These are phyloP conservation scores for Colletotrichum spaethianum DNA, from an alignment of 2,329 filamentous ascomycete genomes.

Conservation along the genomic window DNA sequence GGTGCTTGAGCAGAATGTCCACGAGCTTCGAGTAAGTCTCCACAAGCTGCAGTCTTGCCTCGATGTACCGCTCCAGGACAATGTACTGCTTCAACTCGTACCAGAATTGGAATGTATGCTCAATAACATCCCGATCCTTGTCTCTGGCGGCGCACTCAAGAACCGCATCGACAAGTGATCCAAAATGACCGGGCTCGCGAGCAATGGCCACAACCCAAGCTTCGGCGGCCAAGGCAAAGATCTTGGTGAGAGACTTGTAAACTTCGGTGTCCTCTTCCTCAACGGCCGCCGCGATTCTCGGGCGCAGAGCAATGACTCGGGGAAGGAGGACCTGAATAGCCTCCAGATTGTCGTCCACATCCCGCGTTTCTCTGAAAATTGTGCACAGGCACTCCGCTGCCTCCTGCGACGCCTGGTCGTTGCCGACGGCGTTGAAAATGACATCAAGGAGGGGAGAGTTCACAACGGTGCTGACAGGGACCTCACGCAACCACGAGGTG, in stretches of 20 bases:
- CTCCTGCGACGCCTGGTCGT: constrained; percentile 85
- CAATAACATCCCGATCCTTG: constrained; percentile 90
- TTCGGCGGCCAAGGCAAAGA: constrained; percentile 94
- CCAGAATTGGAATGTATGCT: constrained; percentile 97
- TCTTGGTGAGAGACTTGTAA: constrained; percentile 89
- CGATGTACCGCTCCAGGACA: constrained; percentile 89
- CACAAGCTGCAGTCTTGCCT: constrained; percentile 81
- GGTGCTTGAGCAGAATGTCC: constrained; percentile 91
- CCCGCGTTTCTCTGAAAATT: constrained; percentile 91
- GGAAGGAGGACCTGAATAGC: constrained; percentile 89
- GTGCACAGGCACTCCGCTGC: constrained; percentile 94
- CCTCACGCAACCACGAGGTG: constrained; percentile 95
- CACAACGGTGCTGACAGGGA: constrained; percentile 86
- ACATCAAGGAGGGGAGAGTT: constrained; percentile 87
- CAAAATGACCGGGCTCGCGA: constrained; percentile 85
- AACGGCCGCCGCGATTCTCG: constrained; percentile 81
- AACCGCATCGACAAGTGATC: constrained; percentile 87
- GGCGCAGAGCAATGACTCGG: constrained; percentile 80
- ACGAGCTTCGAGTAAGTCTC: constrained; percentile 92
- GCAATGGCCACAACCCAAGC: constrained; percentile 95
- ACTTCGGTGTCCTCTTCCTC: constrained; percentile 87
- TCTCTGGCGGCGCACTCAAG: constrained; percentile 93
- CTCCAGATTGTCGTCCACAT: constrained; percentile 90
- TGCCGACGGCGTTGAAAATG: constrained; percentile 82
- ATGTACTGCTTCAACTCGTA: constrained; percentile 98